A percentile compares a stretch with the other conserved stretches of the same genome.
Conservation (phyloP, 768 basidiomycete species). For the Cystobasidiopsis lactophilus region DNA sequence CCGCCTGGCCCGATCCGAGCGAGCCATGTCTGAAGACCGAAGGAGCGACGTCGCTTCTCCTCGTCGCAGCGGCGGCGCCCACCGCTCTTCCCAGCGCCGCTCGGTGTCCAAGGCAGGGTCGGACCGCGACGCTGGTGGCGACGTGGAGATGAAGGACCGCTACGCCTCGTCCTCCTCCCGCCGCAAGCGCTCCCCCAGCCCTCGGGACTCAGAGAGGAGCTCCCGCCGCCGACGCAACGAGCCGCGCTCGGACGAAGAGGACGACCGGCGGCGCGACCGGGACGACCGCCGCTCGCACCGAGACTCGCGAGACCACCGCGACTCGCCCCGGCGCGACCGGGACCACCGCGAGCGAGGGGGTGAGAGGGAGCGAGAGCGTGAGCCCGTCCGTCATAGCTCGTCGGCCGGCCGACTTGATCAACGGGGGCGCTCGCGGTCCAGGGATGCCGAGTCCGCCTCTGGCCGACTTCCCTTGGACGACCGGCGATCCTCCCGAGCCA, state of each 20-base stretch:
- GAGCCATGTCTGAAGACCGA: background rate
- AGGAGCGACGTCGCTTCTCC: background rate
- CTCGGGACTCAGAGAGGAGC: too few species aligned
- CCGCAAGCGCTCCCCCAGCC: background rate
- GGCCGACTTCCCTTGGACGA: too few species aligned
- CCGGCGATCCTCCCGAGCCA: too few species aligned
- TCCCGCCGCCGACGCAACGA: background rate
- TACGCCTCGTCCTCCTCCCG: background rate
- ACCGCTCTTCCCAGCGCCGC: too few species aligned
- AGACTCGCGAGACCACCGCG: background rate
- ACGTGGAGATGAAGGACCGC: background rate
- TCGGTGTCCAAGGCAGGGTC: too few species aligned
- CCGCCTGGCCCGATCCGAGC: background rate
- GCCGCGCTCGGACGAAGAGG: background rate
- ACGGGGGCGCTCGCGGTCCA: too few species aligned
- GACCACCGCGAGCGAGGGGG: background rate
- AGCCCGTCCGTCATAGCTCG: background rate
- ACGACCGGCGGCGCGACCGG: background rate
- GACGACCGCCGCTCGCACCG: background rate
- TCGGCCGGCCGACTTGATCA: background rate
- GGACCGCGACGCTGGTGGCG: too few species aligned
- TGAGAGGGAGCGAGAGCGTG: slow-evolving; percentile 5
- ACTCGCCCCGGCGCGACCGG: background rate
- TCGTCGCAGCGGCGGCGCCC: background rate
- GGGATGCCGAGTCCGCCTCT: too few species aligned